Conservation (phyloP, 2,329 filamentous ascomycete genomes). For the Monosporascus sp. region DNA sequence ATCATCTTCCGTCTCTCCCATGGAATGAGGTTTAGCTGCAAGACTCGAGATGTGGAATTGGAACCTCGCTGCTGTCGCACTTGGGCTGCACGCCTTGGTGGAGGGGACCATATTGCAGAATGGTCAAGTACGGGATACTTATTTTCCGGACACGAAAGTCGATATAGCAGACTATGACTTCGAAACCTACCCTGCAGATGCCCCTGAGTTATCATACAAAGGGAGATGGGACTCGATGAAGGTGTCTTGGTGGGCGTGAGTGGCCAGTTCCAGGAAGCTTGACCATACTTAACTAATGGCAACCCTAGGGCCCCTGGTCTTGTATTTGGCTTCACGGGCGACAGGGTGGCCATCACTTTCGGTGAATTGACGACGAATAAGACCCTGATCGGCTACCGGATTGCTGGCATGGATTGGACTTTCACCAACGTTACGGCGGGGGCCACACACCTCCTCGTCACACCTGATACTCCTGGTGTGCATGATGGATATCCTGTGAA, state of each 20-base stretch:
- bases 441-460: slow-evolving; percentile 52
- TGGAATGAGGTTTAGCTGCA: too few species aligned
- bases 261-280: slow-evolving; percentile 5
- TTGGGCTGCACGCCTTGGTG: slow-evolving; percentile 11
- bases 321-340: slow-evolving; percentile 51
- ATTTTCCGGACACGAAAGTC: slow-evolving; percentile 37
- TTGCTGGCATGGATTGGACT: slow-evolving; percentile 54
- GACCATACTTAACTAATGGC: too few species aligned
- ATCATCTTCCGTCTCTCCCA: too few species aligned
- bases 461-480: slow-evolving; percentile 37
- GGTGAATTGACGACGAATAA: slow-evolving; percentile 44
- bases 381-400: slow-evolving; percentile 53
- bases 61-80: slow-evolving; percentile 1
- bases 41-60: background rate
- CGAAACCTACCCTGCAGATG: slow-evolving; percentile 44
- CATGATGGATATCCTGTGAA: slow-evolving; percentile 37
- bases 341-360: slow-evolving; percentile 49
- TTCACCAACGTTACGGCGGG: slow-evolving; percentile 56
- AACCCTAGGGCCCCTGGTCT: slow-evolving; percentile 43
- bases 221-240: slow-evolving; percentile 58
- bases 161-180: slow-evolving; percentile 27
- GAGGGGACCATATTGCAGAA: slow-evolving; percentile 34
- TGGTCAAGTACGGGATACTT: slow-evolving; percentile 34
- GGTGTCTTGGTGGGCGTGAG: slow-evolving; percentile 57
- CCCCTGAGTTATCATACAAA: slow-evolving; percentile 55